Evolutionary conservation across 2,329 filamentous ascomycete species (phyloP), one percentile per base, ranked within the genome.

Genomic region (Ophiosphaerella narmari): DNA sequence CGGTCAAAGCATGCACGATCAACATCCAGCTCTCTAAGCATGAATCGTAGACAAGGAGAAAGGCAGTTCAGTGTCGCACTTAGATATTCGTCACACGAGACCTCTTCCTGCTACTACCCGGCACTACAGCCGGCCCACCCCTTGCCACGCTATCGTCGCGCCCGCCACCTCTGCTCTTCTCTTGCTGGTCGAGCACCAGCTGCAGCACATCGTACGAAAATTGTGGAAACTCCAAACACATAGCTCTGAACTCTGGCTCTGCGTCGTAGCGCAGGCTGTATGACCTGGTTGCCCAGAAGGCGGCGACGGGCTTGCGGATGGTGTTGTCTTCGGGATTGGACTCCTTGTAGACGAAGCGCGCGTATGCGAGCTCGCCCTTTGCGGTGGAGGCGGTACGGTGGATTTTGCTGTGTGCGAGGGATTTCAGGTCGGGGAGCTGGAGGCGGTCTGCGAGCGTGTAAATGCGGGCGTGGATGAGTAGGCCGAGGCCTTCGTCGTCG

Each of bases 171-270:
- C 52, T 50, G 33, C 72, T 63, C 77, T 77, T 79, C 71, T 80
- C 78, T 59, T 78, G 74, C 57, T 74, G 72, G 63, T 80, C 78
- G 12, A 80, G 74, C 50, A 80, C 77, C 57, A 90, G 57, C 59
- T 85, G 91, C 52, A 97, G 83, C 48, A 97, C 89, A 73, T 97
- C 92, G 77, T 92, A 97, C 67, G 89, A 89, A 70, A 97, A 97
- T 70, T 95, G 88, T 14, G 92, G 92, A 70, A 87, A 91, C 75
- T 96, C 89, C 71, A 96, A 77, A 76, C 92, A 96, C 74, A 96
- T 84, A 39, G 82, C 74, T 71, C 87, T 86, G 82, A 96, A 96
- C 75, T 95, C 90, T 6, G 84, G 82, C 74, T 95, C 90, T 33
- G 91, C 90, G 74, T 96, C 90, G 74, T 92, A 82, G 14, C 92